These are phyloP conservation scores for Musa balbisiana DNA, from an alignment of 202 grass and related monocot species.

Conservation along the genomic window DNA sequence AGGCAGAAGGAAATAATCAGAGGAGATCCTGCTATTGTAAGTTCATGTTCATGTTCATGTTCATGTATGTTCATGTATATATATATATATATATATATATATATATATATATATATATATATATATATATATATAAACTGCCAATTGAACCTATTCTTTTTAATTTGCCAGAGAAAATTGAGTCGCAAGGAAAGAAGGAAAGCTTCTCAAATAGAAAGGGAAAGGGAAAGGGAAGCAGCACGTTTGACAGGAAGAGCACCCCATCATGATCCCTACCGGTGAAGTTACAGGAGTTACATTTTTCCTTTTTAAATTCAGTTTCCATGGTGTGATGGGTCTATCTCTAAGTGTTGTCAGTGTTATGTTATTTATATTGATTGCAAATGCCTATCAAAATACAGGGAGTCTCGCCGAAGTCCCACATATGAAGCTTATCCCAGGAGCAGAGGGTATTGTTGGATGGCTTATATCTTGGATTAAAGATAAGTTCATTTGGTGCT, in stretches of 20 bases:
- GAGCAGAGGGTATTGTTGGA: constrained; percentile 48
- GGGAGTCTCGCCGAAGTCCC: constrained; percentile 86
- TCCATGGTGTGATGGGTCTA: too few relatives aligned
- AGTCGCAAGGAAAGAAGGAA: constrained; percentile 98
- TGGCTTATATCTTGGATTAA: neutral
- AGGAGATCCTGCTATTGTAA: constrained; percentile 92
- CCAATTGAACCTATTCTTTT: neutral
- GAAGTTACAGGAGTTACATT: neutral
- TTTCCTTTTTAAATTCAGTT: neutral
- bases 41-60: constrained; percentile 17
- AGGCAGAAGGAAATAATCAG: constrained; percentile 88
- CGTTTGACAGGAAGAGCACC: constrained; percentile 59
- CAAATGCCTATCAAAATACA: constrained; percentile 26
- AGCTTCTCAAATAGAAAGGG: constrained; percentile 87
- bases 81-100: neutral
- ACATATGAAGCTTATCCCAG: constrained; percentile 97
- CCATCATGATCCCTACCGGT: constrained; percentile 93
- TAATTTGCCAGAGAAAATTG: constrained; percentile 67
- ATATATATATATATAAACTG: too few relatives aligned
- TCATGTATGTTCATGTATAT: too few relatives aligned
- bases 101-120: too few relatives aligned
- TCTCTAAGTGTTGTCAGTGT: neutral
- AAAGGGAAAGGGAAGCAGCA: constrained; percentile 67
- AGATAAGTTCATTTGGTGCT: neutral
- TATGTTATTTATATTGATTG: neutral